Evolutionary conservation across 768 basidiomycete genomes (phyloP), one percentile per base, ranked within the genome.

Genomic region (Hygrophorus pudorinus): DNA sequence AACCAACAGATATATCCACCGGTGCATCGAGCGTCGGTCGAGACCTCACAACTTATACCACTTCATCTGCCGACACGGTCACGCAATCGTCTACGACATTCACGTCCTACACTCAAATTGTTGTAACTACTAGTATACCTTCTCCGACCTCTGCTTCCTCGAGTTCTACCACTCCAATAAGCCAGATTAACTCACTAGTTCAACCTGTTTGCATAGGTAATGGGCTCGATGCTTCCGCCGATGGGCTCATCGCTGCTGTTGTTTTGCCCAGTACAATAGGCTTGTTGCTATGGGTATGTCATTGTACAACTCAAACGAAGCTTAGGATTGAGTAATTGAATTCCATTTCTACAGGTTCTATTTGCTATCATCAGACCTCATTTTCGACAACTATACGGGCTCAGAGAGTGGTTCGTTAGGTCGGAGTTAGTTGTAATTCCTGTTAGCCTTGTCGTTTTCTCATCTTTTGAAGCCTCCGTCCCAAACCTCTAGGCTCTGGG

Each of bases 401-500:
- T 81, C 38, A 66, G 85, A 54, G 82, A 85, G 56, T 88, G 85
- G 85, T 88, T 88, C 58, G 71, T 80, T 12, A 76, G 73, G 37
- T 73, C 68, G 60, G 73, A 75, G 83, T 87, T 56, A 62, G 79
- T 70, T 24, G 35, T 41, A 14, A n/a, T 14, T 13, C 33, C 34
- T 31, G 12, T n/a, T 46, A 16, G 30, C 8, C 38, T 32, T 5
- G 35, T 40, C 17, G 16, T 12, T 33, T 40, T 39, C 32, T 38
- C n/a, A 33, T 44, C 11, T 46, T 46, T 49, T 56, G 40, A 57
- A 85, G 83, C 41, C 60, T 78, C 27, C 81, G 84, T 31, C 81
- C 84, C 24, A 70, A 73, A 56, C 73, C 77, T 18, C 67, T 84
- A 4, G 65, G 75, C 40, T 65, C 70, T 18, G 65, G 69, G 2